Conservation (phyloP, 331 rosid species). For the Cucumis variabilis region DNA sequence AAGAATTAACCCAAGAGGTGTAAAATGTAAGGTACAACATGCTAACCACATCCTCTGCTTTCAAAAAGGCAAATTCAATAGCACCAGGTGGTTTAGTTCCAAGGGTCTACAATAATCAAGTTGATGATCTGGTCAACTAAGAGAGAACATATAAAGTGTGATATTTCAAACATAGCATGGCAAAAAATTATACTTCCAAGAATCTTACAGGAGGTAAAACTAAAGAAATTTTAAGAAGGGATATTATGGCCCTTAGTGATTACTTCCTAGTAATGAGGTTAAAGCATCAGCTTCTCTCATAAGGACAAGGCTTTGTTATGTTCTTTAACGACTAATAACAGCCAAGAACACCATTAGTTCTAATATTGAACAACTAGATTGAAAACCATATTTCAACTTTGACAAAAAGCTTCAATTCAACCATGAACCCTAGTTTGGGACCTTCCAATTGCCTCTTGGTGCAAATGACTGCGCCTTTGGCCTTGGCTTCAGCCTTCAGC, state of each 20-base stretch:
- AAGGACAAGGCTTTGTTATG: no score
- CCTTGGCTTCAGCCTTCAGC: no score
- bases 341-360: background rate
- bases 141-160: slow-evolving; percentile 9
- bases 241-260: background rate
- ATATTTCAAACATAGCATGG: background rate
- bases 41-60: slow-evolving; percentile 95
- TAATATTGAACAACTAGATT: background rate
- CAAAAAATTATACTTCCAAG: slow-evolving; percentile 18
- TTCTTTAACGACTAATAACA: slow-evolving; percentile 8
- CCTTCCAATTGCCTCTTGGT: no score
- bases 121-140: slow-evolving; percentile 28
- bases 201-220: slow-evolving; percentile 53
- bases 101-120: slow-evolving; percentile 48
- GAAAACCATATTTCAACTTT: background rate
- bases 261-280: background rate
- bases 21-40: no score
- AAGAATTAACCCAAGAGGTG: no score
- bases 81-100: slow-evolving; percentile 58
- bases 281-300: background rate
- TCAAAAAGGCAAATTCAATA: slow-evolving; percentile 69
- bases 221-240: background rate
- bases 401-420: background rate
- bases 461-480: no score
- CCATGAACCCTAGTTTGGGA: no score